Base-by-base conservation (phyloP, 129 eudicot species). In the Centella asiatica region DNA sequence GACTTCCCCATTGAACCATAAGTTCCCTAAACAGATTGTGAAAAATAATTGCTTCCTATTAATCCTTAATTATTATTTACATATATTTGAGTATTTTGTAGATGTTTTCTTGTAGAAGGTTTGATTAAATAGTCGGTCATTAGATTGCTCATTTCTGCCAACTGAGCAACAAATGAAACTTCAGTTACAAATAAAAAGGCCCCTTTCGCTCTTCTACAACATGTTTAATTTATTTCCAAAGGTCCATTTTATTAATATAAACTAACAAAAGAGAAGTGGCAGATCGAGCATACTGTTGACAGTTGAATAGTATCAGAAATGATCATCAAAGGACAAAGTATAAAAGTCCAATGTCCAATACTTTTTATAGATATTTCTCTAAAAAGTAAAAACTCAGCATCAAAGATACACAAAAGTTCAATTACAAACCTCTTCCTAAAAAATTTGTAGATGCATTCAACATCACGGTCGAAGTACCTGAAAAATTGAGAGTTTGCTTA, bases 391-490 rank as follows among this genome's bases (percentile, higher is more conserved):
- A 32, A 15, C 6, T 34, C 14, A 10, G 34, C 33, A 58, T 19
- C 10, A 20, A 4, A 34, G 46, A 62, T 27, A 32, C 31, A 18
- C 61, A 48, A 29, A 32, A 44, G 32, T 52, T 58, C 62, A 40
- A 6, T 23, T 37, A 57, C 80, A 37, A 12, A 83, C 95, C 95
- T 77, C 76, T 83, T 80, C 65, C 82, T 62, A 70, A 89, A 89
- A 63, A 89, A 89, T 85, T 83, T 85, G 54, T 75, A 80, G 54
- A 89, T 82, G 82, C 95, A 89, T 75, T 83, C 90, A 72, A 85
- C 87, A 74, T 89, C 95, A 64, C 95, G 95, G 72, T 89, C 88
- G 34, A 89, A 85, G 79, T 85, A 89, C 95, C 95, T 85, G 72
- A 37, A 78, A 74, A 49, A 32, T 37, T 4, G 7, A 23, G 59